Evolutionary conservation across 2,329 filamentous ascomycete species (phyloP).

Genomic region (Rhinocladiella mackenziei): DNA sequence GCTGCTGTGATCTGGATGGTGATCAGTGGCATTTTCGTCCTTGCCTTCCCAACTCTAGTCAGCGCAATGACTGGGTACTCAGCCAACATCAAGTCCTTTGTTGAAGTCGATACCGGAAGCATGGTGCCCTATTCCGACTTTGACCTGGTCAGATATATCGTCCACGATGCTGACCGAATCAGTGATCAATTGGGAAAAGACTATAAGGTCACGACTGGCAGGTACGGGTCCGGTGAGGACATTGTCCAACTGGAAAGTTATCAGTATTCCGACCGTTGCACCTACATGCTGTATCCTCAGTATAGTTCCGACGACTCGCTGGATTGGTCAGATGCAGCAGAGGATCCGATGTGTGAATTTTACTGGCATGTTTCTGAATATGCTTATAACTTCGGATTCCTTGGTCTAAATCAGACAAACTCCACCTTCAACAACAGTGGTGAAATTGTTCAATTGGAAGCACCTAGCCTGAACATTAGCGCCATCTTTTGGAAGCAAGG

Average conservation of each 20-base stretch:
- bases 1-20: constrained; percentile 35
- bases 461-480: constrained; percentile 12
- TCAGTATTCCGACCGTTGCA: not conserved
- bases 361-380: constrained; percentile 16
- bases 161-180: constrained; percentile 20
- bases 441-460: constrained; percentile 3
- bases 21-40: constrained; percentile 32
- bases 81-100: constrained; percentile 30
- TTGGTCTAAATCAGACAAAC: constrained; percentile 7
- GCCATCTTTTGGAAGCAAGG: constrained; percentile 15
- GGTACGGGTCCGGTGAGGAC: not conserved
- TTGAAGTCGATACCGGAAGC: constrained; percentile 29
- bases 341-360: constrained; percentile 3
- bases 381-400: constrained; percentile 9
- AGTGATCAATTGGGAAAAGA: constrained; percentile 7
- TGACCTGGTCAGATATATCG: constrained; percentile 23
- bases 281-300: not conserved
- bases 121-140: constrained; percentile 32
- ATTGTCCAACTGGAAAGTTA: constrained; percentile 1
- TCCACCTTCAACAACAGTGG: constrained; percentile 17
- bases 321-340: not conserved
- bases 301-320: not conserved
- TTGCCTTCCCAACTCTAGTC: constrained; percentile 34
- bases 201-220: constrained; percentile 3
- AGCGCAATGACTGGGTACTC: constrained; percentile 40